phyloP scores from a whole-genome alignment of 2,329 filamentous ascomycete genomes.

The Venturia carpophila region DNA sequence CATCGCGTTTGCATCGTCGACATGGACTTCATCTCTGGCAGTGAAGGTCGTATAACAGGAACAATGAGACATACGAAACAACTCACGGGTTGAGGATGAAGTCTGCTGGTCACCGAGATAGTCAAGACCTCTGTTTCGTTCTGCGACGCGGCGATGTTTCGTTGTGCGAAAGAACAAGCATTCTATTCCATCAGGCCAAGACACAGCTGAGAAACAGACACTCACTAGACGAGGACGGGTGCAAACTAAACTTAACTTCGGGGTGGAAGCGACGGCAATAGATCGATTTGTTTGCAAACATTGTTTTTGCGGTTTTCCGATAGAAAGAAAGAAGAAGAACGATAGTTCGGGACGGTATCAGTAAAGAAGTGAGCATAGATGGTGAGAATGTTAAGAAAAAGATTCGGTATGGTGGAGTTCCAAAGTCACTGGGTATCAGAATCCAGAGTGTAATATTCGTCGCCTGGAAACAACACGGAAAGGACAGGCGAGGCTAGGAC shows the following conservation, averaged over 20 bases:
- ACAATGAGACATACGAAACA: not conserved
- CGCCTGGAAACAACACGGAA: too few species aligned
- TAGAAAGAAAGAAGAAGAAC: not conserved
- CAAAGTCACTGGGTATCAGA: too few species aligned
- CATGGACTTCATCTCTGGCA: not conserved
- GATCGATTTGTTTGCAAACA: conserved; percentile 4
- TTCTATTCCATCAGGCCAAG: not conserved
- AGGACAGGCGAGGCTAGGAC: not conserved
- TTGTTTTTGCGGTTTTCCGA: not conserved
- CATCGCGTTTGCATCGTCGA: not conserved
- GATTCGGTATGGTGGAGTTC: too few species aligned
- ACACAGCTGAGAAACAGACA: not conserved
- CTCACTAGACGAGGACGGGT: not conserved
- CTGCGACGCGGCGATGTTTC: not conserved
- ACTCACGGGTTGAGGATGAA: not conserved
- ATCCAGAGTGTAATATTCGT: too few species aligned
- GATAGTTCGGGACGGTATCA: not conserved
- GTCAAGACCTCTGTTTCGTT: not conserved
- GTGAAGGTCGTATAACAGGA: not conserved
- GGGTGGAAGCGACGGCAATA: not conserved
- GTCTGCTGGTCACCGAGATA: not conserved
- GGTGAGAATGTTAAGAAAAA: not conserved
- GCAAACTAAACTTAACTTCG: not conserved
- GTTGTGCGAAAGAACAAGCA: not conserved
- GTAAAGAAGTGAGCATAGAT: not conserved